phyloP scores from a whole-genome alignment of 176 grass and related monocot species.

The Eragrostis nindensis region DNA sequence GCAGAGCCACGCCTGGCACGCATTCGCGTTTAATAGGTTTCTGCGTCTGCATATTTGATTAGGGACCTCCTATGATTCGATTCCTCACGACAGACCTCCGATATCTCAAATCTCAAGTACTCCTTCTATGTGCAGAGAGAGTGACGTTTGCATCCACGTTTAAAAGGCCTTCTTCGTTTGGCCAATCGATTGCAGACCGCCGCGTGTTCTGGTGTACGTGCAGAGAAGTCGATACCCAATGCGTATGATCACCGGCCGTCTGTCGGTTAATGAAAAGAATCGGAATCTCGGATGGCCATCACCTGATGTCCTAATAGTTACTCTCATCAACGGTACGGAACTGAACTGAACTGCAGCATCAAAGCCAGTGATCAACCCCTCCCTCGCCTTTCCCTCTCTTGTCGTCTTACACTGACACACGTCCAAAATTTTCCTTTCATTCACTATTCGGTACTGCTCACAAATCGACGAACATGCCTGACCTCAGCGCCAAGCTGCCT shows the following conservation, averaged over 20 bases:
- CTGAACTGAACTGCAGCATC: neutral
- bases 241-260: neutral
- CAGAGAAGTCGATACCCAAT: neutral
- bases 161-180: neutral
- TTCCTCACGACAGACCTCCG: neutral
- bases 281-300: too few species aligned
- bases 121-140: neutral
- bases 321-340: neutral
- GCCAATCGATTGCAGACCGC: neutral
- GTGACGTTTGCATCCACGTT: neutral
- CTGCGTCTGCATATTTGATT: too few species aligned
- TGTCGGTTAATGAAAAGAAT: neutral
- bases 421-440: neutral
- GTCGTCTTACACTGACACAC: neutral
- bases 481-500: constrained; percentile 19
- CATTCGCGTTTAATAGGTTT: neutral
- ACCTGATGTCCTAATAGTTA: neutral
- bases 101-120: neutral
- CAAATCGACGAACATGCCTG: neutral
- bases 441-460: neutral
- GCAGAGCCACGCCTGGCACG: neutral
- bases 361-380: neutral
- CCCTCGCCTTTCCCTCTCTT: neutral
- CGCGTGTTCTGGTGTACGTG: neutral
- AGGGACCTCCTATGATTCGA: too few species aligned